Percentiles rank a stretch among this genome's conserved stretches.
Evolutionary conservation across 1,139 yeast species (phyloP).

Genomic region (Candida dubliniensis): DNA sequence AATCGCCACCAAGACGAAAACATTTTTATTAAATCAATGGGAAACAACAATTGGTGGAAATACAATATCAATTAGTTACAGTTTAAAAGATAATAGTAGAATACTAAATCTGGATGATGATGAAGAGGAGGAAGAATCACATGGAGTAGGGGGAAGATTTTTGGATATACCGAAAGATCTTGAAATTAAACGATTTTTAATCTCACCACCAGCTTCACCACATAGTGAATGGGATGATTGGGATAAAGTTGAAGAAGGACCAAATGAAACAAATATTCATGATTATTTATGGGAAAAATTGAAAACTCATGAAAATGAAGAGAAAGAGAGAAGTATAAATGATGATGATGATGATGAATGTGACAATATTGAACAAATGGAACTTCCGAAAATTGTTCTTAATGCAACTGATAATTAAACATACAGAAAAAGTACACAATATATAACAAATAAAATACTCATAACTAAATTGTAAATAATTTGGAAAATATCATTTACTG

Average conservation of each 20-base stretch:
- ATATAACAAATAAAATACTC: no score
- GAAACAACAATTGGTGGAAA: conserved; percentile 16
- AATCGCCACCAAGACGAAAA: conserved; percentile 24
- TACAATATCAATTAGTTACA: conserved; percentile 25
- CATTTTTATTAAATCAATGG: conserved; percentile 13
- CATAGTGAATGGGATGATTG: conserved; percentile 50
- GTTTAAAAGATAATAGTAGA: conserved; percentile 32
- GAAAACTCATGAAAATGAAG: conserved; percentile 17
- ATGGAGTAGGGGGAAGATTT: conserved; percentile 17
- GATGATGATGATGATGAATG: background rate
- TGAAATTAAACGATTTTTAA: conserved; percentile 41
- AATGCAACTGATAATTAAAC: background rate
- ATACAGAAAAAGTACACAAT: no score
- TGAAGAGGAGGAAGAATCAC: conserved; percentile 3
- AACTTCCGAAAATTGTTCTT: no score
- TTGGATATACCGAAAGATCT: conserved; percentile 45
- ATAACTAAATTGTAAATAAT: no score
- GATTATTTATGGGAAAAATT: conserved; percentile 48
- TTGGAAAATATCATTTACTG: no score
- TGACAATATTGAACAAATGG: background rate
- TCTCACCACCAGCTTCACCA: conserved; percentile 51
- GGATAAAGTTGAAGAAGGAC: conserved; percentile 46
- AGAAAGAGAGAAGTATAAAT: background rate
- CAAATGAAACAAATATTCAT: conserved; percentile 35
- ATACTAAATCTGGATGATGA: no score